Conservation (phyloP, 2,329 filamentous ascomycete species). For the Penicillium polonicum region DNA sequence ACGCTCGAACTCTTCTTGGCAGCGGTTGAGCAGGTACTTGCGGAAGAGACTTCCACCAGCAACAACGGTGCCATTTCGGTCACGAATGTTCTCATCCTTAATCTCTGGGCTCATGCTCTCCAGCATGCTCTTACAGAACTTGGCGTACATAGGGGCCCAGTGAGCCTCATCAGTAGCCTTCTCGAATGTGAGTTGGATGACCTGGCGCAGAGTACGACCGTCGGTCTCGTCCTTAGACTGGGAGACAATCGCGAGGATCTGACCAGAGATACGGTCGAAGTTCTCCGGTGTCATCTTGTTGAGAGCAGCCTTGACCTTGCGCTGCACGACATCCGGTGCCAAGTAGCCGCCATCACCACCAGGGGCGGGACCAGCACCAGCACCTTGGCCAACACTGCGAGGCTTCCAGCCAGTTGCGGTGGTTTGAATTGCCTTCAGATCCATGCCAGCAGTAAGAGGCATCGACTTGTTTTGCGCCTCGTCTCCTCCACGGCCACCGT, state of each 20-base stretch:
- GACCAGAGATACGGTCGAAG: constrained; percentile 91
- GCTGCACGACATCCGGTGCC: constrained; percentile 89
- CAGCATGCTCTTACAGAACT: constrained; percentile 96
- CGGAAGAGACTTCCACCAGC: constrained; percentile 93
- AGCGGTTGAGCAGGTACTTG: constrained; percentile 97
- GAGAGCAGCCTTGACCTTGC: constrained; percentile 95
- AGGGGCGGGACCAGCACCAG: constrained; percentile 47
- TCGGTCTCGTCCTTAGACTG: constrained; percentile 96
- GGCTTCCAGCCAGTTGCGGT: constrained; percentile 88
- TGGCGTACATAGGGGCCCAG: constrained; percentile 98
- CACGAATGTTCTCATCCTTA: constrained; percentile 89
- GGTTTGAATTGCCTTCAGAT: constrained; percentile 74
- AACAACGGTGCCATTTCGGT: constrained; percentile 84
- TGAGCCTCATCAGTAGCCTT: constrained; percentile 98
- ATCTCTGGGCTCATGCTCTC: constrained; percentile 93
- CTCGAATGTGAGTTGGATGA: constrained; percentile 98
- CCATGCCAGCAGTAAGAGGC: constrained; percentile 81
- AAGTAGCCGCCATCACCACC: constrained; percentile 59
- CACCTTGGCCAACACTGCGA: constrained; percentile 58
- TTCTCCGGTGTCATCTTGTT: constrained; percentile 99
- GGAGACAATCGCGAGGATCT: constrained; percentile 86
- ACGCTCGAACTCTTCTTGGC: constrained; percentile 97
- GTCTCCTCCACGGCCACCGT: constrained; percentile 58
- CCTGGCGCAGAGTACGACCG: constrained; percentile 89
- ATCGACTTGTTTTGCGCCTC: constrained; percentile 77